Evolutionary conservation across 371 early-diverging fungal genomes (phyloP).

Genomic region (Umbelopsis sp.): DNA sequence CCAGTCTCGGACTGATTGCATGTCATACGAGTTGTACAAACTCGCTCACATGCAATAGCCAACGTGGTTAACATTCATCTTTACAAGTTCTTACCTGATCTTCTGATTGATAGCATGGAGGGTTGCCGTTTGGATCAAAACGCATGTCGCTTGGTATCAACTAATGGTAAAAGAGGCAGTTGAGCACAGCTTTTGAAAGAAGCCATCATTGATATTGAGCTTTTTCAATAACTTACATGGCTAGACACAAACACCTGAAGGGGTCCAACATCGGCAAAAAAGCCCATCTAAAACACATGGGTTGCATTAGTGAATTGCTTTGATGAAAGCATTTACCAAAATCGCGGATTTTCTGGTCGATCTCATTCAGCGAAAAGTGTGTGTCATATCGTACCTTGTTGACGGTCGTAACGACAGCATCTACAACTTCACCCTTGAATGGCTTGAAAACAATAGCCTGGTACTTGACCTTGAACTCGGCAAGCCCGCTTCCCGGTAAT

Average conservation of each 20-base stretch:
- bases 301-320: neutral
- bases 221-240: conserved; percentile 63
- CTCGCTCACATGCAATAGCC: no score
- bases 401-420: conserved; percentile 93
- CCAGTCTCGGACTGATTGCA: neutral
- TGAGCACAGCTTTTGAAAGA: conserved; percentile 15
- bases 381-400: conserved; percentile 71
- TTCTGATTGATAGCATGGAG: conserved; percentile 85
- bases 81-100: conserved; percentile 65
- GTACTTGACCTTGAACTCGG: conserved; percentile 94
- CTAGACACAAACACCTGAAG: conserved; percentile 95
- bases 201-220: neutral
- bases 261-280: conserved; percentile 97
- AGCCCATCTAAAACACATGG: conserved; percentile 77
- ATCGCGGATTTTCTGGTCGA: neutral
- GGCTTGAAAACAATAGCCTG: conserved; percentile 98
- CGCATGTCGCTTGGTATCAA: conserved; percentile 88
- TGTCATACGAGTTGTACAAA: no score
- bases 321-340: neutral
- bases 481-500: conserved; percentile 85
- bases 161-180: conserved; percentile 38
- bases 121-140: conserved; percentile 87
- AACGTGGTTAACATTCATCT: no score
- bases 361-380: no score
- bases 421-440: conserved; percentile 96